A percentile compares a stretch with the other conserved stretches of the same genome.
phyloP scores from a whole-genome alignment of 352 stramenopile species.

The Globisporangium polare region DNA sequence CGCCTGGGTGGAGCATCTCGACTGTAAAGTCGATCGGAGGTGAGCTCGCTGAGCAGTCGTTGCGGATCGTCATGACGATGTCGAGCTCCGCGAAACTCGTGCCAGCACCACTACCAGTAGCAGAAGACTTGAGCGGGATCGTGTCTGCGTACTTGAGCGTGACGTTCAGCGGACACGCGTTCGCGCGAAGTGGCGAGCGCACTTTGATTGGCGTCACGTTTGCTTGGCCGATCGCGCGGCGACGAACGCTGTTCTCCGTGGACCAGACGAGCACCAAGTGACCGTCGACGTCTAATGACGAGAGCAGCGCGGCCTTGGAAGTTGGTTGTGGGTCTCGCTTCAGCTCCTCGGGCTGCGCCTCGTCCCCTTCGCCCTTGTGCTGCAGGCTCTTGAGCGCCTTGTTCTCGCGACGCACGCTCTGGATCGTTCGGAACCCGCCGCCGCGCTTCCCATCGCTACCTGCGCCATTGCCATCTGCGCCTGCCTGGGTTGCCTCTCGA shows the following conservation, averaged over 20 bases:
- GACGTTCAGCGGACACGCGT: conserved; percentile 63
- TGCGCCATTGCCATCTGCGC: conserved; percentile 20
- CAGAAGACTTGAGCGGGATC: not conserved
- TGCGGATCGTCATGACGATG: conserved; percentile 74
- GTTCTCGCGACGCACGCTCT: conserved; percentile 84
- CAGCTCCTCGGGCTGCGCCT: not conserved
- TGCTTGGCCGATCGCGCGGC: conserved; percentile 44
- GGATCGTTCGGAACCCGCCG: conserved; percentile 76
- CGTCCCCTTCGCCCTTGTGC: not conserved
- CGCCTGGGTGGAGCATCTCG: conserved; percentile 72
- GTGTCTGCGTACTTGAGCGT: conserved; percentile 27
- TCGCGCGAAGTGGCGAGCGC: conserved; percentile 37
- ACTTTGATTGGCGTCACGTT: conserved; percentile 67
- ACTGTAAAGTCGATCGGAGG: conserved; percentile 69
- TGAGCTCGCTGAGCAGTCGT: conserved; percentile 47
- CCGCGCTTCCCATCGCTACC: conserved; percentile 31
- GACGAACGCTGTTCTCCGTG: conserved; percentile 22
- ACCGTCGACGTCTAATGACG: conserved; percentile 42
- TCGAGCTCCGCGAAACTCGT: conserved; percentile 57
- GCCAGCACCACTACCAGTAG: conserved; percentile 7
- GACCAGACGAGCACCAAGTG: conserved; percentile 76
- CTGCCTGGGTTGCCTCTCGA: conserved; percentile 15
- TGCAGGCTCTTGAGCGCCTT: conserved; percentile 52
- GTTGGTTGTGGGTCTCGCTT: conserved; percentile 50
- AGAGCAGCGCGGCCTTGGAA: conserved; percentile 49